These are phyloP conservation scores for Chenopodium quinoa DNA, from an alignment of 148 eudicot species.

Conservation along the genomic window DNA sequence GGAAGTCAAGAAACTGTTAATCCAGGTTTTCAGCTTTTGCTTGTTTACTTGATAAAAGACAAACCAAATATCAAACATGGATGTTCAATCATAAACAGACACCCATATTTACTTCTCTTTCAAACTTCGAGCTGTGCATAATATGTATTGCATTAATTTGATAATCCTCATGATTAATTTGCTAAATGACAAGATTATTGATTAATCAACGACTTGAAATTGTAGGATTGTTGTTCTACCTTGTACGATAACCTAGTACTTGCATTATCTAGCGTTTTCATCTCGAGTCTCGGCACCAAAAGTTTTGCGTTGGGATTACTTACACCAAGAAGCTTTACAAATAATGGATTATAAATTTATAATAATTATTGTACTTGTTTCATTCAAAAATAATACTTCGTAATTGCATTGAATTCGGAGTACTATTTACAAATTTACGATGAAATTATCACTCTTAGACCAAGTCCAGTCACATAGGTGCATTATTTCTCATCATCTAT, in stretches of 20 bases:
- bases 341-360: no score
- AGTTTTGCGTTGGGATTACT: not conserved
- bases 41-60: not conserved
- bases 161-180: conserved; percentile 12
- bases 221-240: not conserved
- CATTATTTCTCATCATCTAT: no score
- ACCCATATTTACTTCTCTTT: not conserved
- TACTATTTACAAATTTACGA: no score
- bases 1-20: not conserved
- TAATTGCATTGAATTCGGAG: no score
- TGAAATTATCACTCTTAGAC: no score
- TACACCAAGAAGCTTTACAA: no score
- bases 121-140: conserved; percentile 2
- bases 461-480: no score
- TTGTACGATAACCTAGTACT: not conserved
- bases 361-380: no score
- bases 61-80: not conserved
- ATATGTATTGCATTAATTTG: not conserved
- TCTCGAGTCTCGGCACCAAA: not conserved
- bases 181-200: conserved; percentile 12
- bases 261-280: not conserved
- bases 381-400: no score
- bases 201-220: not conserved
- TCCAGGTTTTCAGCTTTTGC: conserved; percentile 6
- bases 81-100: not conserved